Percentiles rank a stretch among this genome's conserved stretches.
Conservation (phyloP, 148 eudicot species). For the Cornus kousa region DNA sequence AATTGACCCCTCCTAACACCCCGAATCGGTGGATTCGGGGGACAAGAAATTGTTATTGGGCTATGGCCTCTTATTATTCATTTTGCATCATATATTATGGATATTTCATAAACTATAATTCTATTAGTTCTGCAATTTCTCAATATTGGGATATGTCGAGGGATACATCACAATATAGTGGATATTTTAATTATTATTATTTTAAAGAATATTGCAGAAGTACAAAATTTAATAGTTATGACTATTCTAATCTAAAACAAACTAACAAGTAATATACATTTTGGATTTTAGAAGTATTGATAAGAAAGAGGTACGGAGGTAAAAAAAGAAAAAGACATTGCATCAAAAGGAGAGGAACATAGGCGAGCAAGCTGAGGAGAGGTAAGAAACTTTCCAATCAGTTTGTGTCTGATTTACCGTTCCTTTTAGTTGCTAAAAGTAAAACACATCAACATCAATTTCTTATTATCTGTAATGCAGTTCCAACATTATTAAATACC, state of each 20-base stretch:
- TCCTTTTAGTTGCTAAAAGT: not conserved
- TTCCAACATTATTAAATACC: not conserved
- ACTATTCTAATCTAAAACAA: too few species aligned
- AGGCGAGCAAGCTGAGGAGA: not conserved
- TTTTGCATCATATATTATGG: too few species aligned
- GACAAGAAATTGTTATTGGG: not conserved
- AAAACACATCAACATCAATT: not conserved
- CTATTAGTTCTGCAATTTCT: too few species aligned
- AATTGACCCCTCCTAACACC: not conserved
- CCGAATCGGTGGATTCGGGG: not conserved
- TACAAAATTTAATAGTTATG: too few species aligned
- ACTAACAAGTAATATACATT: not conserved
- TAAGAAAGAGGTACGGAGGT: not conserved
- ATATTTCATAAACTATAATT: too few species aligned
- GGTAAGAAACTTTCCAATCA: not conserved
- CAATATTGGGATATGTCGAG: not conserved
- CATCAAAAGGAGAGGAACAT: not conserved
- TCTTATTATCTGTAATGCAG: not conserved
- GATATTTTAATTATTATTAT: not conserved
- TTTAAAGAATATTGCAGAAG: too few species aligned
- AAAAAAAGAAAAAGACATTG: not conserved
- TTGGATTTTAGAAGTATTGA: not conserved
- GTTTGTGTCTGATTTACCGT: not conserved
- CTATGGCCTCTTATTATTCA: not conserved
- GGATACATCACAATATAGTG: not conserved